These are phyloP conservation scores for Berkeleyomyces basicola DNA, from an alignment of 2,329 filamentous ascomycete species.

Conservation along the genomic window DNA sequence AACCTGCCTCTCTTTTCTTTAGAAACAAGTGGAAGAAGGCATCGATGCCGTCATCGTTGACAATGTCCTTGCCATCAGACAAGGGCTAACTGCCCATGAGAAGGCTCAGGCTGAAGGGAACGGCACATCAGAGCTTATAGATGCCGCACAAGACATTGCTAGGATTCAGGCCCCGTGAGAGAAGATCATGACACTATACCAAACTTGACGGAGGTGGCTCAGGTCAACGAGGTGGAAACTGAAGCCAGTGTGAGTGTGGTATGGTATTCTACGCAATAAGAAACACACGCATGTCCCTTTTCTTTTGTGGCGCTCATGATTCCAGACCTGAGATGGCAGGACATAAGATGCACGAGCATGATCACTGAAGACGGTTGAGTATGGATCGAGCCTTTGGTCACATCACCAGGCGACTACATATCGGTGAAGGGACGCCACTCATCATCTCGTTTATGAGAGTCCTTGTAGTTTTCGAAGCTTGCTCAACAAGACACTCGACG, in stretches of 20 bases:
- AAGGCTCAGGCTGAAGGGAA: constrained; percentile 5
- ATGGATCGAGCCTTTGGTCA: neutral
- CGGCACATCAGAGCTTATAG: neutral
- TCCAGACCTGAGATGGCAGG: neutral
- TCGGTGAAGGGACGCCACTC: neutral
- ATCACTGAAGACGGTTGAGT: neutral
- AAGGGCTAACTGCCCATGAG: constrained; percentile 50
- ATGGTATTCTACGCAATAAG: neutral
- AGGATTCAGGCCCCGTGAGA: neutral
- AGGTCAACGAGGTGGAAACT: neutral
- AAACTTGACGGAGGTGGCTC: neutral
- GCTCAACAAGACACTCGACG: neutral
- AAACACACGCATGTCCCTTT: neutral
- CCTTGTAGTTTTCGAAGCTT: neutral
- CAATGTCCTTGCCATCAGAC: constrained; percentile 78
- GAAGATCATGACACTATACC: neutral
- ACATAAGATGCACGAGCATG: neutral
- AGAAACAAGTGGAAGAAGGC: constrained; percentile 83
- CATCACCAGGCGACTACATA: neutral
- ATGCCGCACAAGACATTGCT: neutral
- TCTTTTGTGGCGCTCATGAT: neutral
- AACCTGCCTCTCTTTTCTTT: constrained; percentile 11
- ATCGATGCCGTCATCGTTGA: constrained; percentile 98
- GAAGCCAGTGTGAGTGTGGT: neutral
- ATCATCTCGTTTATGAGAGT: neutral